Conservation (phyloP, 352 stramenopile species). For the Pythium rhizo-oryzae region DNA sequence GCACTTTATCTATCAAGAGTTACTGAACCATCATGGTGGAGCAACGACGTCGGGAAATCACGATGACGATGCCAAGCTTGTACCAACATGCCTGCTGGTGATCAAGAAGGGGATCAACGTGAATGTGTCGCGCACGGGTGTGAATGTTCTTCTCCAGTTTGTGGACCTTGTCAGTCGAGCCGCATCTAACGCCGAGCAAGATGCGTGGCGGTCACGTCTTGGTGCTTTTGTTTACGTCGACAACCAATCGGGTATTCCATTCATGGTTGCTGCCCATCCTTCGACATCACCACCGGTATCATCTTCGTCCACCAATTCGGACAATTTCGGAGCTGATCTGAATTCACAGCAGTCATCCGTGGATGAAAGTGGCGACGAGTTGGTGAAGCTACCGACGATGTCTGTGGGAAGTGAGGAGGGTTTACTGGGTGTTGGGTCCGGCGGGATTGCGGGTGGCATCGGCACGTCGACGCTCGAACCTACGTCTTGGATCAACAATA, state of each 20-base stretch:
- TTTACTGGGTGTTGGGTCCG: slow-evolving; percentile 39
- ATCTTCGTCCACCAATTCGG: slow-evolving; percentile 8
- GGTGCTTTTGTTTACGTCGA: slow-evolving; percentile 87
- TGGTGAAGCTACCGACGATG: slow-evolving; percentile 32
- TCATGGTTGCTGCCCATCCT: slow-evolving; percentile 53
- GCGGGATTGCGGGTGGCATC: slow-evolving; percentile 18
- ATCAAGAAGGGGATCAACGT: slow-evolving; percentile 84
- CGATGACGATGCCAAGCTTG: slow-evolving; percentile 53
- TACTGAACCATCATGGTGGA: slow-evolving; percentile 36
- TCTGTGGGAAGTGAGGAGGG: slow-evolving; percentile 34
- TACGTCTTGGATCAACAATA: slow-evolving; percentile 35
- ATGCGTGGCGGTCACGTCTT: slow-evolving; percentile 45
- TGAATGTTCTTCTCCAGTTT: slow-evolving; percentile 85
- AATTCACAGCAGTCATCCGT: slow-evolving; percentile 16
- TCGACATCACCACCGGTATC: slow-evolving; percentile 18
- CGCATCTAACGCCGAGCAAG: slow-evolving; percentile 40
- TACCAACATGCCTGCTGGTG: slow-evolving; percentile 74
- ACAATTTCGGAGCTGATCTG: slow-evolving; percentile 10
- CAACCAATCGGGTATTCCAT: slow-evolving; percentile 84
- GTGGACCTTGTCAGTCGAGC: slow-evolving; percentile 75
- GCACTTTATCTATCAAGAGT: slow-evolving; percentile 84
- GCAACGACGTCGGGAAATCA: slow-evolving; percentile 24
- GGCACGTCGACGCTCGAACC: slow-evolving; percentile 8
- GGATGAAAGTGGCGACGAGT: slow-evolving; percentile 28
- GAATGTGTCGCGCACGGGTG: slow-evolving; percentile 79